These are phyloP conservation scores for Apiotrichum porosum DNA, from an alignment of 1,284 basidiomycete genomes.

Conservation along the genomic window DNA sequence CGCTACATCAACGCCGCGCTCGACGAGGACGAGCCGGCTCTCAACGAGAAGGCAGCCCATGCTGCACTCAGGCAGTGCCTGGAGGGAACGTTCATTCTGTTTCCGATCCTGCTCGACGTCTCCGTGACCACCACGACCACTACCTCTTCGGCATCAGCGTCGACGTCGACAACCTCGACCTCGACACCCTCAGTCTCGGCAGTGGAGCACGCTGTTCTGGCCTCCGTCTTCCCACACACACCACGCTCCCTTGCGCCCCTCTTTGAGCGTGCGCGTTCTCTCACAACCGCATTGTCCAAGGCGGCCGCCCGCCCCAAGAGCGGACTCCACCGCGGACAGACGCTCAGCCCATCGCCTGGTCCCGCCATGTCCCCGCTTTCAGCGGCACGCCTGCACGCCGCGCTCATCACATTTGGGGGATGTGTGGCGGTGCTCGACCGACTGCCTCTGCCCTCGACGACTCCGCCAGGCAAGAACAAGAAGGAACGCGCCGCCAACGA, in stretches of 20 bases:
- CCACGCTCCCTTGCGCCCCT: background rate
- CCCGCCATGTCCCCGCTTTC: background rate
- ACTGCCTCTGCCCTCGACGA: background rate
- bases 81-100: conserved; percentile 1
- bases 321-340: too few relatives aligned
- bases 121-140: background rate
- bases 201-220: conserved; percentile 17
- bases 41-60: background rate
- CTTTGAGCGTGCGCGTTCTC: background rate
- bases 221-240: conserved; percentile 13
- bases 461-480: background rate
- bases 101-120: conserved; percentile 7
- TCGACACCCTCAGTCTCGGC: background rate
- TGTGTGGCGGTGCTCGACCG: background rate
- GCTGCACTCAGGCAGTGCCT: conserved; percentile 6
- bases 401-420: background rate
- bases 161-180: background rate
- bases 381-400: background rate
- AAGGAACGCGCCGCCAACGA: background rate
- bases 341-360: background rate
- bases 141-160: too few relatives aligned
- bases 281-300: background rate
- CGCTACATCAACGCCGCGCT: background rate
- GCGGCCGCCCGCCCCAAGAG: background rate
- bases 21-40: background rate